Evolutionary conservation across 306 rosid species (phyloP).

Genomic region (Lathyrus aphaca): DNA sequence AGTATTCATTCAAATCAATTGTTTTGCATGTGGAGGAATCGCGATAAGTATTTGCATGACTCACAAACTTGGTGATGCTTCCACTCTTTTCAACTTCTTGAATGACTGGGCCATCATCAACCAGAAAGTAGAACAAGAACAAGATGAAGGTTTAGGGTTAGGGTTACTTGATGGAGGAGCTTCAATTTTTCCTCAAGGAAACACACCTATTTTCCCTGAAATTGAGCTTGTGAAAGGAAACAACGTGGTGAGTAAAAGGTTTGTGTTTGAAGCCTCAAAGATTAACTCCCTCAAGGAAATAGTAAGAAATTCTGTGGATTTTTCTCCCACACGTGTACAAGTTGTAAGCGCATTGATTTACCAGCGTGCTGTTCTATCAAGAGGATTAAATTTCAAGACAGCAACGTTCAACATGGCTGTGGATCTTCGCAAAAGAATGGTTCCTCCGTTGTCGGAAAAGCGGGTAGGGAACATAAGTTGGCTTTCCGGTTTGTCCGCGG

Average conservation of each 20-base stretch:
- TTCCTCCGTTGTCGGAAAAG: conserved; percentile 41
- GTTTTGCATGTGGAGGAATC: conserved; percentile 55
- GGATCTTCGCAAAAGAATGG: conserved; percentile 45
- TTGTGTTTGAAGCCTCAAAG: conserved; percentile 45
- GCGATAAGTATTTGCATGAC: conserved; percentile 47
- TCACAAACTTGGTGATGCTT: conserved; percentile 55
- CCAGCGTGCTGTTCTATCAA: conserved; percentile 23
- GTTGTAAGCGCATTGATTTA: conserved; percentile 45
- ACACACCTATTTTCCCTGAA: conserved; percentile 36
- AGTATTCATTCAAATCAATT: conserved; percentile 48
- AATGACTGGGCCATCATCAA: conserved; percentile 54
- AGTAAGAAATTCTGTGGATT: conserved; percentile 24
- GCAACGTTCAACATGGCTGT: conserved; percentile 4
- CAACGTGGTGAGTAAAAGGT: conserved; percentile 32
- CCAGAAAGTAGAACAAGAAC: background rate
- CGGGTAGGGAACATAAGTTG: conserved; percentile 43
- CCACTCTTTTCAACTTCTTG: conserved; percentile 47
- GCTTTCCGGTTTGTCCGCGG: background rate
- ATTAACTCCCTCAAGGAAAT: conserved; percentile 43
- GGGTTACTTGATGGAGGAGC: conserved; percentile 26
- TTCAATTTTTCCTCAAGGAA: conserved; percentile 30
- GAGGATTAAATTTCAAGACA: background rate
- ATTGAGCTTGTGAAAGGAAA: background rate
- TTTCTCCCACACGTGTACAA: conserved; percentile 43
- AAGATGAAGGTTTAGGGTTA: no score